Conservation (phyloP, 768 basidiomycete genomes). For the Boletus patriciae region DNA sequence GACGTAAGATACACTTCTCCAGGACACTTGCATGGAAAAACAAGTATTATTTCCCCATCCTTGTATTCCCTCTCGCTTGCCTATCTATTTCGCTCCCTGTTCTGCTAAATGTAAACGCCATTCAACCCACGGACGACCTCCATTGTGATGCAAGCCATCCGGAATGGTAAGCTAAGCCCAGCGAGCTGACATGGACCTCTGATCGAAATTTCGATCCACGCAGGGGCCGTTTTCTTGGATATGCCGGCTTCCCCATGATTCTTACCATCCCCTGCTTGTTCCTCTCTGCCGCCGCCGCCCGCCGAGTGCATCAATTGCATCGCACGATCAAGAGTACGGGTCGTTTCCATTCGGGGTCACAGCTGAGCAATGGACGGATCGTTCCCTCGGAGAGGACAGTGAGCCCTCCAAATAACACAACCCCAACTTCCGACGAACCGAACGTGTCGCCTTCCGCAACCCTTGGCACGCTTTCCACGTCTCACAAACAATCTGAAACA, state of each 20-base stretch:
- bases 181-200: not conserved
- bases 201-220: not conserved
- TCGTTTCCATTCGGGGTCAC: not conserved
- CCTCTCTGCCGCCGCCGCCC: constrained; percentile 37
- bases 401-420: constrained; percentile 23
- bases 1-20: not conserved
- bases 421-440: constrained; percentile 5
- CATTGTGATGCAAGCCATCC: constrained; percentile 61
- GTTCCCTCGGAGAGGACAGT: constrained; percentile 8
- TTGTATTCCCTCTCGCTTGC: constrained; percentile 49
- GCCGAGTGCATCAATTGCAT: constrained; percentile 22
- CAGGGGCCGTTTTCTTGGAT: constrained; percentile 66
- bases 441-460: not conserved
- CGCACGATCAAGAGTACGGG: constrained; percentile 7
- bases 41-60: constrained; percentile 43
- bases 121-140: constrained; percentile 50
- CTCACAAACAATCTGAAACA: not conserved
- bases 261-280: constrained; percentile 52
- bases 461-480: not conserved
- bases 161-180: constrained; percentile 48
- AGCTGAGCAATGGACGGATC: not conserved
- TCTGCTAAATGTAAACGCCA: constrained; percentile 44
- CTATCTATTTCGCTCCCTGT: constrained; percentile 44
- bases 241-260: constrained; percentile 56
- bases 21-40: constrained; percentile 54